Evolutionary conservation across 2,329 filamentous ascomycete genomes (phyloP).

Genomic region (Fusarium siculi): DNA sequence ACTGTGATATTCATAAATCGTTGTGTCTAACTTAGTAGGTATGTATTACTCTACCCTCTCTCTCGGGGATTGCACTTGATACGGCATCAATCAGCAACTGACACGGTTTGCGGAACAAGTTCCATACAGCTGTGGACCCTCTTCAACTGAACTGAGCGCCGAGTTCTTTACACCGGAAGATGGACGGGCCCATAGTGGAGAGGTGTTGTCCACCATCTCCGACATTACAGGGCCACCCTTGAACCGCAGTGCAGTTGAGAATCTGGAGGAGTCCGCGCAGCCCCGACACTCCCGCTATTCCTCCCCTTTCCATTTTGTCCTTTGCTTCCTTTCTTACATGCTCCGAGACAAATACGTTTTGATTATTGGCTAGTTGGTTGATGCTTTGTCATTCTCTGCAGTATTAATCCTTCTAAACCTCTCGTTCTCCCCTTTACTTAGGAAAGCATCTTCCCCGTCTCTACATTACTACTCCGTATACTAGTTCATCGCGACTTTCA

Average conservation of each 20-base stretch:
- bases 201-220: conserved; percentile 40
- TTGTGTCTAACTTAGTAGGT: background rate
- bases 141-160: conserved; percentile 22
- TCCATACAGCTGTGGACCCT: conserved; percentile 23
- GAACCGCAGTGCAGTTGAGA: conserved; percentile 28
- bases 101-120: conserved; percentile 18
- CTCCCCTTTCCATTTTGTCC: conserved; percentile 5
- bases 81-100: conserved; percentile 37
- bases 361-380: background rate
- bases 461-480: background rate
- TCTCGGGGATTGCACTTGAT: conserved; percentile 35
- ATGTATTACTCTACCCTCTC: conserved; percentile 2
- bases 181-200: conserved; percentile 34
- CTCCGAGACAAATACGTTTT: background rate
- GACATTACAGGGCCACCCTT: conserved; percentile 28
- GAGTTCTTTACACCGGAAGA: conserved; percentile 22
- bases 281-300: conserved; percentile 34
- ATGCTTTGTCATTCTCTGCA: background rate
- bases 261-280: conserved; percentile 38
- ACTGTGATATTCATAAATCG: conserved; percentile 1
- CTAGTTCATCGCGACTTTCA: background rate
- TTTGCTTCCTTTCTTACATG: conserved; percentile 11
- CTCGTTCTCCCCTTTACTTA: background rate
- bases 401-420: background rate
- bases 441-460: background rate